Evolutionary conservation across 192 early-diverging fungal genomes (phyloP), one percentile per base, ranked within the genome.

Genomic region (Entomortierella chlamydospora): DNA sequence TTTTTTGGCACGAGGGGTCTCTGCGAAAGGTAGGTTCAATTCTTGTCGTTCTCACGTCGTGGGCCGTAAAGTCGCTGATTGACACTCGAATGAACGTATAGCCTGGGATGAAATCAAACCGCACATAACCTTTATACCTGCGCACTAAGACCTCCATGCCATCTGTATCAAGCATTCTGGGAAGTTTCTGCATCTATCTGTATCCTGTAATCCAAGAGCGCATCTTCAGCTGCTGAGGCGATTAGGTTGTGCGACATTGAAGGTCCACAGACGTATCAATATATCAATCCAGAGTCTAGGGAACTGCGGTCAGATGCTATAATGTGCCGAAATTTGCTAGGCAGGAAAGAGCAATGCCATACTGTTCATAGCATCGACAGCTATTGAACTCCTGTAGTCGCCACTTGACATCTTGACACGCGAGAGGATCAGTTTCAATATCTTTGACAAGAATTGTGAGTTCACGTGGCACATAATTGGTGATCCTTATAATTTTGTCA

Each of bases 21-120:
- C n/a, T n/a, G n/a, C n/a, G n/a, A 29, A 77, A 77, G 39, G 64
- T 65, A 45, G 57, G 34, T 22, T 42, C 47, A 57, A 66, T 74
- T 23, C 57, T 58, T 59, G 52, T 54, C 39, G 73, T 42, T 33
- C 26, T 31, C 5, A 2, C 68, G 50, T 77, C 57, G 51, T 76
- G 64, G 34, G 2, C 17, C 22, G 28, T 53, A 42, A 77, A 77
- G 33, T 49, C 29, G 37, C 57, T 37, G 49, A 69, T 57, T 2
- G 74, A 78, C 34, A 59, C 64, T 47, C 60, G 73, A 60, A 74
- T 74, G 57, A 74, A 74, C 29, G 55, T 57, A 34, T 56, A 47
- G 43, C 74, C 57, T 12, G 54, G 74, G 1, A 78, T 57, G 47
- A 61, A 78, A 41, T 70, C 67, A 47, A 78, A 78, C 43, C 47